Conservation (phyloP, 148 eudicot species). For the Rhododendron kiyosumense region DNA sequence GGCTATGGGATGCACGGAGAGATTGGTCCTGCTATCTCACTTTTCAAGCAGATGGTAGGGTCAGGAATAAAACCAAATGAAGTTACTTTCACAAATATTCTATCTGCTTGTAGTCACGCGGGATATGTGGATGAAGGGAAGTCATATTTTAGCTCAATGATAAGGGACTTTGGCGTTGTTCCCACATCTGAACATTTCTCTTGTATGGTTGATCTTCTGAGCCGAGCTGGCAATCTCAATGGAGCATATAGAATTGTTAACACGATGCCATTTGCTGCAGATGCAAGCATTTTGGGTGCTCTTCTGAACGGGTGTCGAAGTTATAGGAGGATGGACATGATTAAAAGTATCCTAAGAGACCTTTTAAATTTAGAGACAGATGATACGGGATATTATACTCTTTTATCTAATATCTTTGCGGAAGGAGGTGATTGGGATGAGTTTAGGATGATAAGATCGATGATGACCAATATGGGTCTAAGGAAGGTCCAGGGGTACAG, state of each 20-base stretch:
- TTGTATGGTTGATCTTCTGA: constrained; percentile 50
- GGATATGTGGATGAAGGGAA: constrained; percentile 49
- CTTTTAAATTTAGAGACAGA: constrained; percentile 25
- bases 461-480: constrained; percentile 32
- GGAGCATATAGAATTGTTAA: constrained; percentile 41
- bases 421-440: constrained; percentile 54
- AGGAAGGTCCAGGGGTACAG: constrained; percentile 41
- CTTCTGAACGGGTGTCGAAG: constrained; percentile 58
- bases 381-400: constrained; percentile 53
- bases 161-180: constrained; percentile 32
- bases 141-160: constrained; percentile 37
- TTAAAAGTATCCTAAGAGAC: constrained; percentile 24
- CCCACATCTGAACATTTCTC: constrained; percentile 49
- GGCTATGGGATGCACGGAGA: constrained; percentile 53
- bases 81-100: constrained; percentile 47
- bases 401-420: constrained; percentile 48
- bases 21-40: constrained; percentile 28
- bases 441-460: constrained; percentile 30
- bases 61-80: constrained; percentile 49
- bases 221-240: constrained; percentile 56
- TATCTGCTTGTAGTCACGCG: constrained; percentile 62
- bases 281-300: constrained; percentile 48
- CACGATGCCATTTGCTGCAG: constrained; percentile 44
- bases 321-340: constrained; percentile 44
- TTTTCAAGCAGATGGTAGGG: constrained; percentile 40